phyloP scores from a whole-genome alignment of 164 flowering plant species.

The Santalum album region DNA sequence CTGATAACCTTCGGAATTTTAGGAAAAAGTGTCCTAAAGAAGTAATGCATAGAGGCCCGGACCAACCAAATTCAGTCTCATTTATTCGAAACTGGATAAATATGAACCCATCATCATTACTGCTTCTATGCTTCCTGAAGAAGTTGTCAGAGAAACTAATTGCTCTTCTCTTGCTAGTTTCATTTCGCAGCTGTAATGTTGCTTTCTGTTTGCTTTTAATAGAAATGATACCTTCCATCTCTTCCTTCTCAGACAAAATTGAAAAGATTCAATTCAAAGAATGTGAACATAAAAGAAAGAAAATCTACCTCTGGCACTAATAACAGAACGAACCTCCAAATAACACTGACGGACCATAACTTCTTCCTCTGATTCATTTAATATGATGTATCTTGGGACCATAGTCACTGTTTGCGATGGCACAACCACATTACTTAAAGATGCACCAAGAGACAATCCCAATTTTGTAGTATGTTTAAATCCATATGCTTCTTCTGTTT shows the following conservation, averaged over 20 bases:
- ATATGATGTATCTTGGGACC: constrained; percentile 61
- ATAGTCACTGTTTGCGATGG: constrained; percentile 59
- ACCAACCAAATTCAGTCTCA: constrained; percentile 52
- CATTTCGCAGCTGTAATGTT: constrained; percentile 34
- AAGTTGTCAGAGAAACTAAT: constrained; percentile 48
- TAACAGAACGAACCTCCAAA: constrained; percentile 49
- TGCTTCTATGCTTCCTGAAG: constrained; percentile 55
- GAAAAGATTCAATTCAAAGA: not conserved
- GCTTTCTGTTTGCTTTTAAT: constrained; percentile 49
- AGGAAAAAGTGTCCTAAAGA: constrained; percentile 82
- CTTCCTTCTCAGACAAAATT: constrained; percentile 38
- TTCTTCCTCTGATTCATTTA: constrained; percentile 56
- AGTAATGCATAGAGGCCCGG: constrained; percentile 87
- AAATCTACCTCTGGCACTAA: not conserved
- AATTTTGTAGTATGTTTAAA: constrained; percentile 35
- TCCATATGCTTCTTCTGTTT: constrained; percentile 31
- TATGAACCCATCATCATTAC: constrained; percentile 35
- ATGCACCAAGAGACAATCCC: constrained; percentile 65
- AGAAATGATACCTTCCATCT: constrained; percentile 29
- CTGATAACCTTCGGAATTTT: constrained; percentile 47
- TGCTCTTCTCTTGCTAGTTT: constrained; percentile 36
- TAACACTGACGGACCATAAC: constrained; percentile 66
- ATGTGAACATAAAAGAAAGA: not conserved
- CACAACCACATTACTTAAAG: constrained; percentile 21
- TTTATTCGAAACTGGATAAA: constrained; percentile 54